Evolutionary conservation across 177 flowering plant species (phyloP), one percentile per base, ranked within the genome.

Genomic region (Telopea speciosissima): DNA sequence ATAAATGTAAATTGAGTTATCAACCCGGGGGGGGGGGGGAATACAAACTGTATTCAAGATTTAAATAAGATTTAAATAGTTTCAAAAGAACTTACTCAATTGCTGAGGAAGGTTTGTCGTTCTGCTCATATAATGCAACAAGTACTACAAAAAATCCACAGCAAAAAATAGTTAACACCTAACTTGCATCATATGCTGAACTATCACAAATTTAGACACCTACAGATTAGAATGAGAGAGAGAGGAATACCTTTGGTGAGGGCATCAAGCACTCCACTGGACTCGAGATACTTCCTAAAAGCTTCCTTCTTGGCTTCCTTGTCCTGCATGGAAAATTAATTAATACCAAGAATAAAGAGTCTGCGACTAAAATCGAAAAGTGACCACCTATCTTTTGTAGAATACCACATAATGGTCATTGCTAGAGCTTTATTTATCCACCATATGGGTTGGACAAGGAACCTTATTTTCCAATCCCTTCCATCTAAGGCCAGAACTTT

Each of bases 261-360:
- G 78, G 90, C 87, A 83, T 94, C 99, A 74, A 92, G 83, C 76
- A 87, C 97, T 75, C 99, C 99, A 81, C 85, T 88, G 59, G 95
- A 88, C 63, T 94, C 99, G 19, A 94, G 78, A 69, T 92, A 94
- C 81, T 87, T 94, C 81, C 97, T 85, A 76, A 89, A 94, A 58
- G 90, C 97, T 85, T 94, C 99, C 76, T 92, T 94, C 83, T 92
- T 94, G 28, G 92, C 89, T 79, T 94, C 99, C 81, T 89, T 94
- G 76, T 89, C 98, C 99, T 92, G 79, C 71, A 65, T 10, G 49
- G 24, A 72, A 66, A 49, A 71, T 25, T 23, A 69, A 65, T 54
- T 1, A 42, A 63, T 56, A 45, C 33, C 31, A 62, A 17, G 21
- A 6, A 26, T 12, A 54, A 17, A 54, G 59, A n/a, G 21, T n/a